Percentiles rank a stretch among this genome's conserved stretches.
phyloP scores from a whole-genome alignment of 805 yeast species.

The Myxozyma sirexii region DNA sequence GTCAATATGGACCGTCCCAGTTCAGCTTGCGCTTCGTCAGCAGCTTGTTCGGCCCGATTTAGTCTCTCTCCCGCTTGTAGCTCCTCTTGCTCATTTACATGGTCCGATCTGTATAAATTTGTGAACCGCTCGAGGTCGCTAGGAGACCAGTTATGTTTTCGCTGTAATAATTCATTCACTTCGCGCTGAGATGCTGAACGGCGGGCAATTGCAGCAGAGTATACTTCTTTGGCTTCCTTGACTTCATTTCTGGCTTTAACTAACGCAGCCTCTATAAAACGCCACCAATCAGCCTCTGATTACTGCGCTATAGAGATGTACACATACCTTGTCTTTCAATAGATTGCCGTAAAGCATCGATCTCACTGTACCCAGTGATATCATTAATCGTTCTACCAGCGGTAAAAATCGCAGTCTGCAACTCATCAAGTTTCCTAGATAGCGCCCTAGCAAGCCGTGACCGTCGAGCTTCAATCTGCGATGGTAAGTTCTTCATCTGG shows the following conservation, averaged over 20 bases:
- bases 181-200: slow-evolving; percentile 77
- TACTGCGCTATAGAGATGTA: background rate
- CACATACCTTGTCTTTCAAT: slow-evolving; percentile 50
- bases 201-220: slow-evolving; percentile 61
- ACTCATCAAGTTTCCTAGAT: slow-evolving; percentile 39
- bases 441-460: slow-evolving; percentile 38
- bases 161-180: slow-evolving; percentile 80
- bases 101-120: slow-evolving; percentile 76
- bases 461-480: slow-evolving; percentile 38
- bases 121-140: slow-evolving; percentile 84
- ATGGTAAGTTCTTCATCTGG: slow-evolving; percentile 36
- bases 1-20: slow-evolving; percentile 77
- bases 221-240: slow-evolving; percentile 51
- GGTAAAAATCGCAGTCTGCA: slow-evolving; percentile 43
- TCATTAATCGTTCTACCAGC: slow-evolving; percentile 71
- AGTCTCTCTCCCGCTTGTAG: slow-evolving; percentile 49
- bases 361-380: slow-evolving; percentile 85
- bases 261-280: slow-evolving; percentile 54
- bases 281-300: background rate
- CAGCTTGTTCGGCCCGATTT: slow-evolving; percentile 57
- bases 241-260: slow-evolving; percentile 53
- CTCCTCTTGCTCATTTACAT: slow-evolving; percentile 66
- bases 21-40: slow-evolving; percentile 69
- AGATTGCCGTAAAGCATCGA: slow-evolving; percentile 66
- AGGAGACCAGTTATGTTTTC: slow-evolving; percentile 82